Conservation (phyloP, 345 rosid species). For the Combretum micranthum region DNA sequence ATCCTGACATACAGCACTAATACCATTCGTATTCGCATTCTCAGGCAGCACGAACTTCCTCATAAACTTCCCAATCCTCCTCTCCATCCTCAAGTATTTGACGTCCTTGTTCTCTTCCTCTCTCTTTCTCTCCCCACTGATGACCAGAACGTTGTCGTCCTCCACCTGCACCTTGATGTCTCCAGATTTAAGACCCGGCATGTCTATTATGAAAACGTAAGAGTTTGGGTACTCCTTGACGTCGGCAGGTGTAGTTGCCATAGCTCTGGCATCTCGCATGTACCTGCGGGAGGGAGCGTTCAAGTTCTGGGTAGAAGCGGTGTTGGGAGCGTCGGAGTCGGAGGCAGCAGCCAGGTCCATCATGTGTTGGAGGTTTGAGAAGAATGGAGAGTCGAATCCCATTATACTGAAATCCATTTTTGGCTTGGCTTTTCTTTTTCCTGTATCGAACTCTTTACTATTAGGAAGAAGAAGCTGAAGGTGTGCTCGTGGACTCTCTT, state of each 20-base stretch:
- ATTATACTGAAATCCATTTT: conserved; percentile 46
- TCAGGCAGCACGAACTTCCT: conserved; percentile 24
- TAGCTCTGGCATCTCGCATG: conserved; percentile 18
- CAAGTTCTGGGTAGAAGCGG: background rate
- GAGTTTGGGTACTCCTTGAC: conserved; percentile 19
- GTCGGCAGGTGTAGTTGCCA: conserved; percentile 16
- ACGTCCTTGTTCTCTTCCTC: conserved; percentile 22
- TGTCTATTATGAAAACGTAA: conserved; percentile 18
- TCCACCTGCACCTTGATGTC: conserved; percentile 22
- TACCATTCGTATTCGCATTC: conserved; percentile 19
- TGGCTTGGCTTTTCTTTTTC: too few relatives aligned
- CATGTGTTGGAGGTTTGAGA: conserved; percentile 48
- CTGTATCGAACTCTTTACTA: too few relatives aligned
- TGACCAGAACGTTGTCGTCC: conserved; percentile 17
- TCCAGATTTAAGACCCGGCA: conserved; percentile 16
- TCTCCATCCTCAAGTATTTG: conserved; percentile 27
- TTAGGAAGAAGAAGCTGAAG: too few relatives aligned
- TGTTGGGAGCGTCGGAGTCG: conserved; percentile 1
- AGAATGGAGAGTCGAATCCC: conserved; percentile 35
- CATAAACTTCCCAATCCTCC: conserved; percentile 24
- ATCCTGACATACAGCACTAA: conserved; percentile 17
- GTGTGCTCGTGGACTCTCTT: too few relatives aligned
- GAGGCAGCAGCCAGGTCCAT: conserved; percentile 37
- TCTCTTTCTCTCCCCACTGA: conserved; percentile 19
- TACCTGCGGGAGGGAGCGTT: conserved; percentile 14